Conservation (phyloP, 768 basidiomycete genomes). For the Macrocybe gigantea region DNA sequence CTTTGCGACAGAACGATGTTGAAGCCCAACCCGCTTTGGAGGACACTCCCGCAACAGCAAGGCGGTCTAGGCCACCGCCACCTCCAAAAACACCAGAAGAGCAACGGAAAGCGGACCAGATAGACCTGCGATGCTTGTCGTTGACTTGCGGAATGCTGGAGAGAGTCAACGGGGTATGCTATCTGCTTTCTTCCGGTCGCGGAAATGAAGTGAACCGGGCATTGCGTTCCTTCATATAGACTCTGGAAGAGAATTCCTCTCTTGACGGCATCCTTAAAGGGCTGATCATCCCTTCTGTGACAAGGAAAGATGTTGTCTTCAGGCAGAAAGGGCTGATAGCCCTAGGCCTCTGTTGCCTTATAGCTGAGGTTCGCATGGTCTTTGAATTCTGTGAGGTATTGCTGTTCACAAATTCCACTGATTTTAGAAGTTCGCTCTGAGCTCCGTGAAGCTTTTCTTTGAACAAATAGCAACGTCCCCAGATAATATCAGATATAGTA, state of each 20-base stretch:
- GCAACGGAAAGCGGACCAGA: slow-evolving; percentile 47
- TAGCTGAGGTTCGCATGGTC: slow-evolving; percentile 46
- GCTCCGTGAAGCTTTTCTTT: slow-evolving; percentile 57
- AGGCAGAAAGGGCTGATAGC: slow-evolving; percentile 63
- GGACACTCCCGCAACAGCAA: slow-evolving; percentile 18
- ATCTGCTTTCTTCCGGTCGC: not conserved
- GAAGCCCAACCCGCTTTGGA: slow-evolving; percentile 21
- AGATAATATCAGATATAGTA: slow-evolving; percentile 56
- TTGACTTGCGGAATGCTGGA: slow-evolving; percentile 83
- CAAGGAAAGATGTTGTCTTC: slow-evolving; percentile 62
- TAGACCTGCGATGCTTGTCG: slow-evolving; percentile 70
- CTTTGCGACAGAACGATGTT: slow-evolving; percentile 8
- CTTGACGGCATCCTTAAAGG: slow-evolving; percentile 70
- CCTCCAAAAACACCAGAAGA: slow-evolving; percentile 43
- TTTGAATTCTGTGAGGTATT: not conserved
- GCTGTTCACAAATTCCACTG: not conserved
- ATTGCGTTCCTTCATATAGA: slow-evolving; percentile 15
- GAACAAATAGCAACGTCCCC: slow-evolving; percentile 54
- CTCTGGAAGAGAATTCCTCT: slow-evolving; percentile 60
- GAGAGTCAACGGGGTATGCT: slow-evolving; percentile 74
- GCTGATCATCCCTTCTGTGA: slow-evolving; percentile 82
- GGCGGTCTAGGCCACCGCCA: not conserved
- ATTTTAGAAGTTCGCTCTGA: slow-evolving; percentile 23
- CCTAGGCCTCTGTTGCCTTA: slow-evolving; percentile 70
- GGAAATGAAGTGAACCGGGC: not conserved